A percentile compares a stretch with the other conserved stretches of the same genome.
Evolutionary conservation across 2,329 filamentous ascomycete genomes (phyloP).

Genomic region (Fonsecaea pugnacius): DNA sequence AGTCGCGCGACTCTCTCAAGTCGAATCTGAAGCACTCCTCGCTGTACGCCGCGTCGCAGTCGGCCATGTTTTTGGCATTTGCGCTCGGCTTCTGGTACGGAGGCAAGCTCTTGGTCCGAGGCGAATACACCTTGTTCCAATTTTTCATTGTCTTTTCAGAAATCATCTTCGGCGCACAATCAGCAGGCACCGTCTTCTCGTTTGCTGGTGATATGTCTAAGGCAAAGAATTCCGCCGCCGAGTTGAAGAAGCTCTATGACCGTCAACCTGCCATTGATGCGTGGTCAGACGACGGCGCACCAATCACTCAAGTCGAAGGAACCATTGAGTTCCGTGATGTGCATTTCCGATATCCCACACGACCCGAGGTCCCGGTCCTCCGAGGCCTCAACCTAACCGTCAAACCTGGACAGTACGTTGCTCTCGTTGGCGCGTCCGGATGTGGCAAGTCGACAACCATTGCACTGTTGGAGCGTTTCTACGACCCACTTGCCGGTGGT

Average conservation of each 20-base stretch:
- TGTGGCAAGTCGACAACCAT: slow-evolving; percentile 96
- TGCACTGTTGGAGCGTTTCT: slow-evolving; percentile 89
- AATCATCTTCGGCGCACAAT: slow-evolving; percentile 89
- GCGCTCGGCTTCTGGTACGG: slow-evolving; percentile 95
- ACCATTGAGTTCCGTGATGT: slow-evolving; percentile 87
- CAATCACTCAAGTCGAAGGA: slow-evolving; percentile 69
- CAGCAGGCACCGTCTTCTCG: slow-evolving; percentile 84
- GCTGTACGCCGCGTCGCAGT: slow-evolving; percentile 84
- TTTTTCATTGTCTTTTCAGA: slow-evolving; percentile 92
- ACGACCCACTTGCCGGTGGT: slow-evolving; percentile 80
- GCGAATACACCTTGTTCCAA: slow-evolving; percentile 77
- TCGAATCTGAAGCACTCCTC: slow-evolving; percentile 76
- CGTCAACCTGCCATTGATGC: slow-evolving; percentile 79
- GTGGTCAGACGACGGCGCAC: slow-evolving; percentile 72
- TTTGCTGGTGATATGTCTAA: slow-evolving; percentile 94
- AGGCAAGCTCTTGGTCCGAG: slow-evolving; percentile 71
- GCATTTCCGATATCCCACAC: slow-evolving; percentile 90
- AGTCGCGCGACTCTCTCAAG: slow-evolving; percentile 69
- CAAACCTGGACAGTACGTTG: slow-evolving; percentile 58
- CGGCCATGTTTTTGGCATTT: slow-evolving; percentile 78
- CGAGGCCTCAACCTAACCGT: slow-evolving; percentile 71
- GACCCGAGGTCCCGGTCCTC: slow-evolving; percentile 88
- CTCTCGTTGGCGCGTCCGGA: slow-evolving; percentile 85
- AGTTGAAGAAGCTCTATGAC: slow-evolving; percentile 84
- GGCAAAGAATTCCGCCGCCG: slow-evolving; percentile 78